A percentile compares a stretch with the other conserved stretches of the same genome.
Conservation (phyloP, 768 basidiomycete genomes). For the Dacryopinax spathularia region DNA sequence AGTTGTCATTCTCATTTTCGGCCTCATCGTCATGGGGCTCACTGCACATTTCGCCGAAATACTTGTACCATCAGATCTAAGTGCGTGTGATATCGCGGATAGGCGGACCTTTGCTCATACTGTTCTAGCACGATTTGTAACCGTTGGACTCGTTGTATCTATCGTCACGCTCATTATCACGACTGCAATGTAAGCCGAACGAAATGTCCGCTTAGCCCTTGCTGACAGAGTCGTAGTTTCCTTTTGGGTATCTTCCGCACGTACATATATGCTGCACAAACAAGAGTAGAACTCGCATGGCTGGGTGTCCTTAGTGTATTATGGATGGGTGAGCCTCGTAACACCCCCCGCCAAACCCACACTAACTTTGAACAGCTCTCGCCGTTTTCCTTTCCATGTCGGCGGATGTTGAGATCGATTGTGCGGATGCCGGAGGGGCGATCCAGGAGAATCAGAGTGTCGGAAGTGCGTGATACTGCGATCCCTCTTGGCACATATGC, state of each 20-base stretch:
- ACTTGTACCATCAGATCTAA: not conserved
- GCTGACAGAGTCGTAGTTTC: not conserved
- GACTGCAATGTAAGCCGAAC: not conserved
- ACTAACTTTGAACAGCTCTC: not conserved
- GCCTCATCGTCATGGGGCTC: not conserved
- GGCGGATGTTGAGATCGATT: not conserved
- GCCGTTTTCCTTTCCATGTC: not conserved
- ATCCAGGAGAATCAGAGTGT: slow-evolving; percentile 3
- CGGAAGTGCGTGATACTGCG: not conserved
- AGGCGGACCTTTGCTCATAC: not conserved
- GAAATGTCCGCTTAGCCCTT: not conserved
- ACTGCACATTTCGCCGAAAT: slow-evolving; percentile 1
- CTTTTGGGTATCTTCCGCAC: not conserved
- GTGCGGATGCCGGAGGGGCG: slow-evolving; percentile 1
- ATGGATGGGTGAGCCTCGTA: not conserved
- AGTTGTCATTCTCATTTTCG: slow-evolving; percentile 2
- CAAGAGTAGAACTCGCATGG: not conserved
- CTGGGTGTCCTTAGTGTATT: not conserved
- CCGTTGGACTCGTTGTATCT: slow-evolving; percentile 1
- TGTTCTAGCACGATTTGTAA: not conserved
- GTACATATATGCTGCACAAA: not conserved
- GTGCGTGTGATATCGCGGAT: not conserved
- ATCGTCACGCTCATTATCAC: slow-evolving; percentile 1
- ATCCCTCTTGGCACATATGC: not conserved
- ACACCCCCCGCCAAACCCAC: not conserved